Percentiles rank a stretch among this genome's conserved stretches.
Conservation (phyloP, 2,329 filamentous ascomycete species). For the Epicoccum nigrum region DNA sequence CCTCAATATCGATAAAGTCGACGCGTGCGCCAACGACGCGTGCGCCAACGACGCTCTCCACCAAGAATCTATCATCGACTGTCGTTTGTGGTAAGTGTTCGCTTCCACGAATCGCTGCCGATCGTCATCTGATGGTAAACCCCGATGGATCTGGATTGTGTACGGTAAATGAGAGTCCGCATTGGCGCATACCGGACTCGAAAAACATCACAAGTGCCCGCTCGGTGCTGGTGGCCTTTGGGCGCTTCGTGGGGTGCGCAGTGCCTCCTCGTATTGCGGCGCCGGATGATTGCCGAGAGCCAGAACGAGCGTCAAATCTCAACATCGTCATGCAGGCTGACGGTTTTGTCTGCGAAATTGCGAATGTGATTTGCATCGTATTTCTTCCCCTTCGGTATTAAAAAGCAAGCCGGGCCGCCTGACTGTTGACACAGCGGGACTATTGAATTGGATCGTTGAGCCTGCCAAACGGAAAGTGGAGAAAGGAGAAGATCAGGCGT, state of each 20-base stretch:
- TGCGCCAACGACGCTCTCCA: constrained; percentile 7
- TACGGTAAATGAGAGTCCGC: constrained; percentile 4
- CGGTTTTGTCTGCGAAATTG: constrained; percentile 20
- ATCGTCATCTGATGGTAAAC: constrained; percentile 13
- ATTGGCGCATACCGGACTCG: constrained; percentile 3
- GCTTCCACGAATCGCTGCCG: constrained; percentile 8
- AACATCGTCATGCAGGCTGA: constrained; percentile 17
- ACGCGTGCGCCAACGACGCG: constrained; percentile 5
- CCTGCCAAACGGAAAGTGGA: constrained; percentile 11
- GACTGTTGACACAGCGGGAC: constrained; percentile 10
- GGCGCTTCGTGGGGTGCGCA: constrained; percentile 14
- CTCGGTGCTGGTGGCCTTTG: constrained; percentile 5
- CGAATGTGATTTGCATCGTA: constrained; percentile 8
- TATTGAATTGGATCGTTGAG: constrained; percentile 22
- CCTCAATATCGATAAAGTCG: background rate
- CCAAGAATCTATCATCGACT: constrained; percentile 12
- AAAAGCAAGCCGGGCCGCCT: constrained; percentile 8
- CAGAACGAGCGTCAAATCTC: constrained; percentile 14
- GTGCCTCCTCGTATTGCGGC: constrained; percentile 16
- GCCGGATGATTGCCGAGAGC: constrained; percentile 16
- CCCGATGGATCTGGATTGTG: constrained; percentile 14
- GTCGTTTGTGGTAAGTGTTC: constrained; percentile 14
- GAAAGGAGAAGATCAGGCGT: constrained; percentile 12
- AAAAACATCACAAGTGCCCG: constrained; percentile 2
- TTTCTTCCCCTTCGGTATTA: constrained; percentile 5